phyloP scores from a whole-genome alignment of 306 rosid species.

The Rubus idaeus region DNA sequence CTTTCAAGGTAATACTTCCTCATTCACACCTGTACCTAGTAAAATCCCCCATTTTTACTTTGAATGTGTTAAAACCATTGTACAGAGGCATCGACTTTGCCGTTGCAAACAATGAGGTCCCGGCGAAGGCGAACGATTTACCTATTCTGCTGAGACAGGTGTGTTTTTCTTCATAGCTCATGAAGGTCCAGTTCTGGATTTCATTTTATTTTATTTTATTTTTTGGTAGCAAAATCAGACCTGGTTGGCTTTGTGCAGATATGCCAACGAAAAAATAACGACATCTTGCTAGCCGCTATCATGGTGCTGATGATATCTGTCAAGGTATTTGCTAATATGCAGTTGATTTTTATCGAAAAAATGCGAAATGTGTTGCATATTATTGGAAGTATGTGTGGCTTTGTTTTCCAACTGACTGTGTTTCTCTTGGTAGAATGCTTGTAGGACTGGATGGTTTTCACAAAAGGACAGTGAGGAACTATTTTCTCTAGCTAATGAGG shows the following conservation, averaged over 20 bases:
- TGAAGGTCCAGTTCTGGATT: no score
- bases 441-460: slow-evolving; percentile 72
- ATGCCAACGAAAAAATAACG: slow-evolving; percentile 41
- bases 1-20: slow-evolving; percentile 48
- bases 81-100: slow-evolving; percentile 81
- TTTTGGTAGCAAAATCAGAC: not conserved
- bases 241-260: slow-evolving; percentile 36
- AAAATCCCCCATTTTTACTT: not conserved
- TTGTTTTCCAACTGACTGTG: slow-evolving; percentile 16
- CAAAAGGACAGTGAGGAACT: slow-evolving; percentile 62
- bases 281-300: slow-evolving; percentile 40
- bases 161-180: not conserved
- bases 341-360: not conserved
- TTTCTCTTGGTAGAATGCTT: slow-evolving; percentile 57
- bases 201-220: not conserved
- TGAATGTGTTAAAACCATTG: slow-evolving; percentile 18
- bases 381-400: not conserved
- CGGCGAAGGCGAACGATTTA: slow-evolving; percentile 36
- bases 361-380: not conserved
- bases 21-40: not conserved
- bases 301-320: slow-evolving; percentile 78
- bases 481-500: slow-evolving; percentile 57
- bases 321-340: slow-evolving; percentile 46
- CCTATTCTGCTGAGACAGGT: slow-evolving; percentile 70
- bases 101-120: slow-evolving; percentile 55